Evolutionary conservation across 495 filamentous ascomycete species (phyloP).

Genomic region (Aspergillus egyptiacus): DNA sequence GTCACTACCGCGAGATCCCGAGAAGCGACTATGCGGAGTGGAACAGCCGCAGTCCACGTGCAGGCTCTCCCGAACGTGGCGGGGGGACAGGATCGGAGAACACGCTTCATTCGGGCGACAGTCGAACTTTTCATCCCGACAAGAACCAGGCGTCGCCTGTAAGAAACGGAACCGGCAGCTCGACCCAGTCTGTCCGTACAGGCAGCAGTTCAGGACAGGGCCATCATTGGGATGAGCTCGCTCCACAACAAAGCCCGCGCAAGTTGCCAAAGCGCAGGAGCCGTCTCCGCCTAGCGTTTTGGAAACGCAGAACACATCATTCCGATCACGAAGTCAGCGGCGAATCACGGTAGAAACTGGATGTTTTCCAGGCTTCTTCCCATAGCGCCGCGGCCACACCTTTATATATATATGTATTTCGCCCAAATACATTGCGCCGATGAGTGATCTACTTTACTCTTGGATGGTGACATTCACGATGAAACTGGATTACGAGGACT

Average conservation of each 20-base stretch:
- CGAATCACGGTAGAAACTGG: constrained; percentile 25
- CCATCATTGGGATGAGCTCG: constrained; percentile 20
- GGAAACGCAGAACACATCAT: constrained; percentile 36
- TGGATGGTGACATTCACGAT: constrained; percentile 30
- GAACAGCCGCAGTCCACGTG: constrained; percentile 8
- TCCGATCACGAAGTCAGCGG: constrained; percentile 33
- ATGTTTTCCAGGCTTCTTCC: not conserved
- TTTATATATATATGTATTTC: not conserved
- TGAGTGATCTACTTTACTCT: not conserved
- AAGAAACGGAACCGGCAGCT: constrained; percentile 26
- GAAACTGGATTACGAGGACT: constrained; percentile 27
- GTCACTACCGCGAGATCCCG: constrained; percentile 24
- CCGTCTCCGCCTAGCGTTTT: constrained; percentile 42
- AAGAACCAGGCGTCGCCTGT: constrained; percentile 24
- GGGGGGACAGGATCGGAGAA: constrained; percentile 4
- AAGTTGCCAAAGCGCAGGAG: constrained; percentile 37
- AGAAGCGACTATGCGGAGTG: constrained; percentile 24
- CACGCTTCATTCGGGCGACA: constrained; percentile 7
- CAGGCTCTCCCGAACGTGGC: constrained; percentile 14
- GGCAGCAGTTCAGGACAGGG: constrained; percentile 24
- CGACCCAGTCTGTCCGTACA: constrained; percentile 27
- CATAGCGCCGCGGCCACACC: too few species aligned
- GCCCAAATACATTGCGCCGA: not conserved
- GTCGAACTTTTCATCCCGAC: constrained; percentile 17
- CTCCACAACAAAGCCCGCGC: constrained; percentile 13